Base-by-base conservation (phyloP, 495 filamentous ascomycete genomes). In the Extremus antarcticus region DNA sequence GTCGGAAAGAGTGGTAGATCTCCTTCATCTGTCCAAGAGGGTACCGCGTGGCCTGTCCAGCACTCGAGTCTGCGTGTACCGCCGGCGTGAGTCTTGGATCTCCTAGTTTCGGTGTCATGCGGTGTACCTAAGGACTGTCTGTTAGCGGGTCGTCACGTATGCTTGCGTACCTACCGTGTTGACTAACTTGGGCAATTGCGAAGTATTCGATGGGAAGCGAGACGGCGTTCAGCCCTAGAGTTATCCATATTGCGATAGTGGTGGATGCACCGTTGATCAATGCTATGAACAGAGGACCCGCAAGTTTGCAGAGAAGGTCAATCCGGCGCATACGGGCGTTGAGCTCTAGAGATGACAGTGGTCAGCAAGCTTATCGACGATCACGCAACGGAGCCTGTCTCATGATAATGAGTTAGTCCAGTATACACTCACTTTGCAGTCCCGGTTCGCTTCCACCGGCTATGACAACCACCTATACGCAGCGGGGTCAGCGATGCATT, bases 261-360 rank as follows among this genome's bases (percentile, higher is more conserved):
- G 65, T 61, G 0, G 74, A 77, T 13, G 51, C 49, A 1, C 45
- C 25, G 29, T 68, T 70, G 15, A 78, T 48, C 0, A 66, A 41
- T 4, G 66, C 62, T 19, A 68, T 60, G 8, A 57, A 51, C 3
- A 68, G 50, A 7, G 85, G 85, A 0, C 77, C 83, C 8, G 82
- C 43, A 7, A 88, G 75, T 63, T 88, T 88, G 71, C 85, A 88
- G 40, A 81, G 66, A 13, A 88, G 71, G 61, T 88, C 85, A 50
- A 88, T 86, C 0, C 83, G 74, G 25, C 85, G 73, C 79, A 88
- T 87, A 1, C 73, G 73, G 0, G 83, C 73, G 62, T 86, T 87
- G n/a, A 52, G 29, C 1, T 15, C 50, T 52, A 35, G 13, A 35
- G 7, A 13, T 35, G 29, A n/a, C n/a, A n/a, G n/a, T n/a, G n/a